Percentiles rank a stretch among this genome's conserved stretches.
phyloP scores from a whole-genome alignment of 2,329 filamentous ascomycete genomes.

The Epichloe gansuensis region DNA sequence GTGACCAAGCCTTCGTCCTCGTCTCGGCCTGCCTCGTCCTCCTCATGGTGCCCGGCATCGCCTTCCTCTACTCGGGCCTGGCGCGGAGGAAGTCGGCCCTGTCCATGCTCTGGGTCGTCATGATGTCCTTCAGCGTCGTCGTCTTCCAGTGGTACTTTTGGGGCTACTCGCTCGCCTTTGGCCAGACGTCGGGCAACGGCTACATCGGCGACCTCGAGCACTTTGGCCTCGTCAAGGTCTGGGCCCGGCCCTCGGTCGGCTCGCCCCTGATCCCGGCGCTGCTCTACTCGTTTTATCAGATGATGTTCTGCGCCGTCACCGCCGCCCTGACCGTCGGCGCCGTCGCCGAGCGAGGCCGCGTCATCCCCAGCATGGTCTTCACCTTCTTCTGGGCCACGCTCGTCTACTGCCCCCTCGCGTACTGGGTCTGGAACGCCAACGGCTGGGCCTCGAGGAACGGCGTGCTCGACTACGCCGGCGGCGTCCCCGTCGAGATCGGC shows the following conservation, averaged over 20 bases:
- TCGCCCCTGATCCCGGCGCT: conserved; percentile 80
- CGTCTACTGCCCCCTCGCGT: conserved; percentile 92
- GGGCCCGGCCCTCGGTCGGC: conserved; percentile 74
- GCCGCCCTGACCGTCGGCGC: conserved; percentile 84
- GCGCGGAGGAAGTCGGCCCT: conserved; percentile 96
- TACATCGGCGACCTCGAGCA: conserved; percentile 86
- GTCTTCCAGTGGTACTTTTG: conserved; percentile 99
- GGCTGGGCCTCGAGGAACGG: conserved; percentile 88
- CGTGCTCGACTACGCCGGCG: conserved; percentile 90
- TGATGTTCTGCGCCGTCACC: conserved; percentile 95
- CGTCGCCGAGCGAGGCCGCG: conserved; percentile 83
- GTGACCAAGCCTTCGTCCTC: conserved; percentile 91
- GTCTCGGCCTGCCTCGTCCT: conserved; percentile 83
- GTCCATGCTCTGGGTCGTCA: conserved; percentile 93
- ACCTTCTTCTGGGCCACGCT: conserved; percentile 92
- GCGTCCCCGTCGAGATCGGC: conserved; percentile 91
- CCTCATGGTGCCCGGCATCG: conserved; percentile 92
- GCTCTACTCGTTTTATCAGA: conserved; percentile 92
- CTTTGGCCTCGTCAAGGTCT: conserved; percentile 76
- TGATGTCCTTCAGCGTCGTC: conserved; percentile 84
- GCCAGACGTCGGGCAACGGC: conserved; percentile 63
- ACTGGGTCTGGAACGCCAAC: conserved; percentile 92
- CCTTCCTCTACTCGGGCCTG: conserved; percentile 93
- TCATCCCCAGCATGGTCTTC: conserved; percentile 91
- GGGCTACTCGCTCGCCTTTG: conserved; percentile 95